A percentile compares a stretch with the other conserved stretches of the same genome.
Evolutionary conservation across 306 rosid genomes (phyloP).

Genomic region (Hylodesmum podocarpum): DNA sequence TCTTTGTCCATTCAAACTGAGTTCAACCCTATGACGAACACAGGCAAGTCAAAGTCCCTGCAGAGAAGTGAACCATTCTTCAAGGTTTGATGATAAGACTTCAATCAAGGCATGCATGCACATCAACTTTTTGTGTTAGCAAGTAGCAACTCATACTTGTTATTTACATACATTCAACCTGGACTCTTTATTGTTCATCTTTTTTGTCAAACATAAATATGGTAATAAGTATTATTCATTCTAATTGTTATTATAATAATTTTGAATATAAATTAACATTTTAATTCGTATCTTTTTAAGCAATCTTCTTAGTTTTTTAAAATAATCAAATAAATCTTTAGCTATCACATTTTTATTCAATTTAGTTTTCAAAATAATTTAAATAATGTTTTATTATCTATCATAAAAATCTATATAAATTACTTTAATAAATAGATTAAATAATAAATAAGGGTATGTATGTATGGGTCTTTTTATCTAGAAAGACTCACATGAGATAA

Average conservation of each 20-base stretch:
- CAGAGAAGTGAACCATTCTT: conserved; percentile 2
- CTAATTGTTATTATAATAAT: background rate
- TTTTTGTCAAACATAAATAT: conserved; percentile 42
- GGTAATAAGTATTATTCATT: conserved; percentile 36
- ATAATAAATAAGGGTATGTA: no score
- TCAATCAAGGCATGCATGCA: conserved; percentile 17
- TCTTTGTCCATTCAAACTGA: background rate
- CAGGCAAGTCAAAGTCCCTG: conserved; percentile 18
- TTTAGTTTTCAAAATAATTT: no score
- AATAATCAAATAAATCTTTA: no score
- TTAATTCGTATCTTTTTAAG: no score
- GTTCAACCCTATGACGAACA: background rate
- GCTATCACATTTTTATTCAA: no score
- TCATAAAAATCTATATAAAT: no score
- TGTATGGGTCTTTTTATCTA: no score
- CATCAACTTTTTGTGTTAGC: conserved; percentile 4
- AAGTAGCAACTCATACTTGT: conserved; percentile 33
- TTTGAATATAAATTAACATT: no score
- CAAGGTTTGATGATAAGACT: conserved; percentile 38
- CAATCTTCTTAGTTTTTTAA: no score
- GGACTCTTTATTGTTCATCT: conserved; percentile 39
- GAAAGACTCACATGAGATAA: no score
- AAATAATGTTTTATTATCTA: no score
- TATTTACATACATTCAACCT: conserved; percentile 27
- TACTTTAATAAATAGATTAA: no score